Evolutionary conservation across 2,329 filamentous ascomycete genomes (phyloP), one percentile per base, ranked within the genome.

Genomic region (Sphaerulina musiva): DNA sequence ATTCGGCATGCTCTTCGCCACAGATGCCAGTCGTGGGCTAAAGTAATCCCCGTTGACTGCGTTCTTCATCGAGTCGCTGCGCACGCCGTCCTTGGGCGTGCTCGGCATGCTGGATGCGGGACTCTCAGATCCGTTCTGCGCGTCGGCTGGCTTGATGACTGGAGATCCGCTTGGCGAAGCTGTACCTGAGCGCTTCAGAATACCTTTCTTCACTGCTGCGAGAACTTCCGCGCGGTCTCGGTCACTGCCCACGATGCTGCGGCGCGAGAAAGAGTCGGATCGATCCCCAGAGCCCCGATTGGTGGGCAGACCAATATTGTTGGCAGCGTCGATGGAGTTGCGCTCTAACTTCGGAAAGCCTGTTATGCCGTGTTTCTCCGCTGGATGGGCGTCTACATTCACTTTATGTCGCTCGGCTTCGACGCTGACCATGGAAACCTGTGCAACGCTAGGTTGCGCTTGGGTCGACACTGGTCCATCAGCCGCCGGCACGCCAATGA

Each of bases 381-480:
- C 79, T 1, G 84, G 82, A 58, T 88, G 80, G 1, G 79, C 77
- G 54, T 86, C 89, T 44, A 90, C 84, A 62, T 93, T 90, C 55
- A 93, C 85, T 58, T 77, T 84, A 63, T 95, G 88, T 49, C 89
- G 81, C 72, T 97, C 92, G 1, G 92, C 93, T 73, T 98, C 93
- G 4, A 93, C 90, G 7, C 89, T 97, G 48, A 98, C 86, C 83
- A 95, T 95, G 0, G 93, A 95, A 1, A 98, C 87, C 58, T 90
- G 81, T n/a, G 89, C 87, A 57, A 87, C 80, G 65, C 85, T 89
- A 5, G 81, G 83, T 47, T 69, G 66, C 29, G 66, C 61, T 32
- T 57, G 58, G 66, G 88, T 72, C 14, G 80, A 77, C 1, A 83
- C 72, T 29, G 81, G 78, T 5, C 78, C 75, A 62, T 95, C 90